Base-by-base conservation (phyloP, 108 stramenopile genomes). In the Cyclotella kingstonii region DNA sequence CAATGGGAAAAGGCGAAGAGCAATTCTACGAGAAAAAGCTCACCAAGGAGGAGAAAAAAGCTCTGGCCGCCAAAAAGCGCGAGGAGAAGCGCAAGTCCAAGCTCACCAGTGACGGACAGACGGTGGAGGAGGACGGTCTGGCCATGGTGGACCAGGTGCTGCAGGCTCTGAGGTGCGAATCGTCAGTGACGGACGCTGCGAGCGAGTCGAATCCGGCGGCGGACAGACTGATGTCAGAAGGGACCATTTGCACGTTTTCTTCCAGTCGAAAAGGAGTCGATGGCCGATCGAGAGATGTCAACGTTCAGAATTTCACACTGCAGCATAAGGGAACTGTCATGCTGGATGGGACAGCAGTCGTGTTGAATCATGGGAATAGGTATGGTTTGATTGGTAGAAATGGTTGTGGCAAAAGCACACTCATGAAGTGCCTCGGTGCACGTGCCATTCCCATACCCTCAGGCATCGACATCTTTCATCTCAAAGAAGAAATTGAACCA, bases 351-450 rank as follows among this genome's bases (percentile, higher is more conserved):
- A 87, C 95, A 11, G 84, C 85, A 38, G 74, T 99, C 39, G 82
- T 90, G 14, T 65, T 99, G 36, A 98, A 99, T 87, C 96, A 95
- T 64, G 98, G 98, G 15, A 96, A 98, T 68, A 77, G 96, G 14
- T 99, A 99, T 59, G 91, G 81, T 4, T 52, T 93, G 49, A 79
- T 93, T 51, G 88, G 91, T n/a, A 45, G 86, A 27, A 89, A 89
- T 64, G 91, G 91, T 63, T 78, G 79, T 41, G 92, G 92, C 9
- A 93, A 93, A 71, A 84, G 84, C 0, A 98, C 98, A 21, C 68
- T 99, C 4, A 84, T 98, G 77, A 77, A 84, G 53, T 90, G 88
- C 4, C 51, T 99, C 25, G 97, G 95, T 25, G 93, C 94, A 10
- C 61, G 98, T 3, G 92, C 93, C 28, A 62, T 98, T 11, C 99